These are phyloP conservation scores for Verruconis gallopava DNA, from an alignment of 2,329 filamentous ascomycete genomes.

Conservation along the genomic window DNA sequence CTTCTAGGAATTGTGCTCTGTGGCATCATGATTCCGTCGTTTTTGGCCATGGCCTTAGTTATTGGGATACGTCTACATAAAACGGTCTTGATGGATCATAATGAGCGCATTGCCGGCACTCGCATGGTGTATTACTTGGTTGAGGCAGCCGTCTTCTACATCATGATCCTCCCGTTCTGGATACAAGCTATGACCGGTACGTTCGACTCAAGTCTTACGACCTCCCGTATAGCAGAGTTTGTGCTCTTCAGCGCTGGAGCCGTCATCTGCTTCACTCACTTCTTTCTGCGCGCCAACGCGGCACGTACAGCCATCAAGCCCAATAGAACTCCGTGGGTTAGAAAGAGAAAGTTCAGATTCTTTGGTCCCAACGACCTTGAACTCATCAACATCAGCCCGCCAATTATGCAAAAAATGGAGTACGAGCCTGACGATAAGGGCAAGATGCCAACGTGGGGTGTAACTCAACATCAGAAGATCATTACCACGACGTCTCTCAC, in stretches of 20 bases:
- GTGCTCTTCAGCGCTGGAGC: constrained; percentile 54
- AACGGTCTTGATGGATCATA: constrained; percentile 40
- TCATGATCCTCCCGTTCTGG: constrained; percentile 51
- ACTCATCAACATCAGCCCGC: constrained; percentile 26
- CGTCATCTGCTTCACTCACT: constrained; percentile 50
- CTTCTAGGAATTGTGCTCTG: constrained; percentile 43
- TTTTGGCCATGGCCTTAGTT: constrained; percentile 38
- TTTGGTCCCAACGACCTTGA: constrained; percentile 31
- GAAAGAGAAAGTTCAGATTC: constrained; percentile 24
- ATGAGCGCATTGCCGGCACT: constrained; percentile 51
- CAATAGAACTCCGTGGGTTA: constrained; percentile 31
- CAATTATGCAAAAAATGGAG: constrained; percentile 16
- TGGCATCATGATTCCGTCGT: constrained; percentile 34
- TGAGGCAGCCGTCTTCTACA: constrained; percentile 42
- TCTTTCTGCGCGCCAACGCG: constrained; percentile 53
- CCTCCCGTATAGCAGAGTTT: constrained; percentile 52
- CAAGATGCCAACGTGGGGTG: background rate
- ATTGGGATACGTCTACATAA: constrained; percentile 47
- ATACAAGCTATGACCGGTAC: constrained; percentile 36
- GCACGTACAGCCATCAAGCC: constrained; percentile 41
- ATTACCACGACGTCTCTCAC: background rate
- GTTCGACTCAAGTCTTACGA: constrained; percentile 32
- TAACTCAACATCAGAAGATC: background rate
- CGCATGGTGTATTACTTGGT: constrained; percentile 57
- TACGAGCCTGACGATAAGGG: background rate